Base-by-base conservation (phyloP, 768 basidiomycete species). In the Auricularia cornea region DNA sequence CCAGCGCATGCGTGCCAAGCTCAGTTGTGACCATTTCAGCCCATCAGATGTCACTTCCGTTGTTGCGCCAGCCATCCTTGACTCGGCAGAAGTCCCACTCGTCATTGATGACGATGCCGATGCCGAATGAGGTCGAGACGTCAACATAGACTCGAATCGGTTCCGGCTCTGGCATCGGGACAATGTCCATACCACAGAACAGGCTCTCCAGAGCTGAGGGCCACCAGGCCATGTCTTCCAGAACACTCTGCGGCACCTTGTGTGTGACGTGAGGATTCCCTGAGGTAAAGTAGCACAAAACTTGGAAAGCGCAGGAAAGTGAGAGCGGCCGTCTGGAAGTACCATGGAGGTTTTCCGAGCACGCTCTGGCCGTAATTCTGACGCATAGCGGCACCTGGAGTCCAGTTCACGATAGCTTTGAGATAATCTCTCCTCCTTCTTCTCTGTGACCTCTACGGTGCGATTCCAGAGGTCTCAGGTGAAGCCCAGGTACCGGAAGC, bases 21-120 rank as follows among this genome's bases (percentile, higher is more conserved):
- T 81, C 79, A 1, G 80, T 70, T 0, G 78, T 79, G 0, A 78
- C 73, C 70, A 80, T 75, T 67, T 81, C 80, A 0, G 74, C 77
- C 80, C 80, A 81, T 3, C 75, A 73, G 28, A 79, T 81, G 62
- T 75, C 68, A 6, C 75, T 40, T 5, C 72, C 71, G 0, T 70
- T 60, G 3, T 57, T 35, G 18, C 67, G 65, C 74, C 76, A 77
- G 8, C 75, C 74, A 0, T 64, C 48, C 23, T 61, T 69, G 14
- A 80, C 67, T 30, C 70, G 65, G 80, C 78, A 82, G 0, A 79
- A 74, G 0, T 76, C 65, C 79, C 79, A 82, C 2, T 59, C 48
- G 1, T 68, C 68, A 4, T 75, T 64, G 2, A 73, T 62, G 1
- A 77, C 51, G 11, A 83, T 66, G 1, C 81, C 80, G 18, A 81